Evolutionary conservation across 345 rosid species (phyloP), one percentile per base, ranked within the genome.

Genomic region (Camelina sativa): DNA sequence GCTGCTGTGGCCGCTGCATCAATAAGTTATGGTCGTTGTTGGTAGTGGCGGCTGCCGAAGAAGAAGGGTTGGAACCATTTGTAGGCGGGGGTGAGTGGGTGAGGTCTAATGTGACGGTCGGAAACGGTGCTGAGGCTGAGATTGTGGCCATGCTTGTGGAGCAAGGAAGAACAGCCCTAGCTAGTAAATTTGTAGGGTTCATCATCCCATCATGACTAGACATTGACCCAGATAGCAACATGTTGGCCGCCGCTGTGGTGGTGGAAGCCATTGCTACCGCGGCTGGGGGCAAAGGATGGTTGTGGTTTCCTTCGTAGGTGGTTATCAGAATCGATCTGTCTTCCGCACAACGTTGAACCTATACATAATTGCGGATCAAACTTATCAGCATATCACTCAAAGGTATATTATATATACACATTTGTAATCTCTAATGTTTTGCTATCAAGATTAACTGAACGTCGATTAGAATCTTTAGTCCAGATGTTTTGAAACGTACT

Each of bases 191-290:
- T 6, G 90, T 88, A 11, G 89, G 91, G 74, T 90, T 95, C 97
- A 90, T 89, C 48, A 92, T 67, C 1, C 93, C 93, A 8, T 95
- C 99, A 9, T 88, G 86, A 73, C 98, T 95, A 6, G 98, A 85
- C 93, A 88, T 95, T 13, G 99, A 92, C 0, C 98, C 98, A 0
- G 99, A 92, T 30, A 95, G 88, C 55, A 95, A 43, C 99, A 92
- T 95, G 60, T 55, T 90, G 1, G 97, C 98, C 0, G 99, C 99
- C 0, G 98, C 97, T 0, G 90, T 9, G 12, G 99, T 95, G 2
- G 99, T 92, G 3, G 99, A 92, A 28, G 97, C 99, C 98, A 95
- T 92, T 0, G 98, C 91, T 76, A 95, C 84, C 0, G 99, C 99
- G 0, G 98, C 92, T 5, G 96, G 94, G 0, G 99, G 99, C 23